phyloP scores from a whole-genome alignment of 228 moss, liverwort and hornwort species.

The Sphagnum magellanicum region DNA sequence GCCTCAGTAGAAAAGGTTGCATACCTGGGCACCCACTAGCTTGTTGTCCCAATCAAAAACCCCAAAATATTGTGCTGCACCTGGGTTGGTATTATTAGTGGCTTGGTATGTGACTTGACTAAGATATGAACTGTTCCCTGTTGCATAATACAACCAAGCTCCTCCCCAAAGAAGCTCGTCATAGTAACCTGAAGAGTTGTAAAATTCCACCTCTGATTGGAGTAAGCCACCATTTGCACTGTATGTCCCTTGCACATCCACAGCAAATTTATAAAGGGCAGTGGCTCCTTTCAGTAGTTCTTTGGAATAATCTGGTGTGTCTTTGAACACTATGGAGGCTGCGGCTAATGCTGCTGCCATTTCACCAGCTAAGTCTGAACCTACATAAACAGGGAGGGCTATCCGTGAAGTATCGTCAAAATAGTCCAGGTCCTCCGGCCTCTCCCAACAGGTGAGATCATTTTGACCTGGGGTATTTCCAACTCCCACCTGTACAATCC shows the following conservation, averaged over 20 bases:
- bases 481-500: slow-evolving; percentile 33
- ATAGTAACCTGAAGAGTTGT: slow-evolving; percentile 27
- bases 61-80: slow-evolving; percentile 24
- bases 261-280: slow-evolving; percentile 28
- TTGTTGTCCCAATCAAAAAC: slow-evolving; percentile 93
- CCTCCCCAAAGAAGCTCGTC: slow-evolving; percentile 87
- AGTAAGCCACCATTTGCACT: slow-evolving; percentile 1
- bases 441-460: slow-evolving; percentile 84
- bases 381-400: slow-evolving; percentile 45
- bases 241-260: background rate
- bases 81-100: slow-evolving; percentile 14
- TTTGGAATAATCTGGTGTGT: slow-evolving; percentile 29
- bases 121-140: slow-evolving; percentile 47
- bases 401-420: slow-evolving; percentile 35
- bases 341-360: slow-evolving; percentile 85
- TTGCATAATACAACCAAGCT: slow-evolving; percentile 76
- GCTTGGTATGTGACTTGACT: slow-evolving; percentile 25
- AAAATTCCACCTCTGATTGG: slow-evolving; percentile 16
- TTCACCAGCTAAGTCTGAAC: slow-evolving; percentile 83
- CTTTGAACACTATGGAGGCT: slow-evolving; percentile 64
- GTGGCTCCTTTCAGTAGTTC: slow-evolving; percentile 37
- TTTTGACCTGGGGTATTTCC: slow-evolving; percentile 27
- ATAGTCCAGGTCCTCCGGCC: slow-evolving; percentile 63
- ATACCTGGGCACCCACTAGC: slow-evolving; percentile 49
- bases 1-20: background rate